These are phyloP conservation scores for Linnemannia zychae DNA, from an alignment of 192 early-diverging fungal species.

Conservation along the genomic window DNA sequence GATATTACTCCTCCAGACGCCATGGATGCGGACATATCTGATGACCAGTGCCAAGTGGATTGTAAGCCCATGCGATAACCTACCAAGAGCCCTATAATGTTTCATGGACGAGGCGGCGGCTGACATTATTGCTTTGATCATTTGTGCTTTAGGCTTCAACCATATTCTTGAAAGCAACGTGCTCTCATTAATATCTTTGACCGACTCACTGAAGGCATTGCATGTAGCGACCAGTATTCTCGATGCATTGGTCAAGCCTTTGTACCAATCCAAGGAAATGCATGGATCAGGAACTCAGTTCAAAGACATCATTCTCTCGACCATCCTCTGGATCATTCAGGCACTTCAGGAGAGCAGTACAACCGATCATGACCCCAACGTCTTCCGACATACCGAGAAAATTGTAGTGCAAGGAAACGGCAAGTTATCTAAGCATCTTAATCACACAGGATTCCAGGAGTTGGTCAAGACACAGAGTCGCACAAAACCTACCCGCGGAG, in stretches of 20 bases:
- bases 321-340: constrained; percentile 46
- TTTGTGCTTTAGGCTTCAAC: constrained; percentile 26
- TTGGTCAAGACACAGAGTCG: constrained; percentile 13
- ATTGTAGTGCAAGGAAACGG: constrained; percentile 15
- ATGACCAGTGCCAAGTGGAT: constrained; percentile 32
- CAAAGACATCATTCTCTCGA: constrained; percentile 34
- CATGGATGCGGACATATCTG: constrained; percentile 42
- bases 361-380: neutral
- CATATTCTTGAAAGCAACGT: constrained; percentile 37
- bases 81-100: no score
- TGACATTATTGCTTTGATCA: neutral
- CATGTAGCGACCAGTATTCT: constrained; percentile 51
- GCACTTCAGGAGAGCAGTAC: constrained; percentile 28
- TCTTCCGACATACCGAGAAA: neutral
- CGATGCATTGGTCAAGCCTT: constrained; percentile 41
- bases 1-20: neutral
- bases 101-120: neutral
- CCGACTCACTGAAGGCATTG: constrained; percentile 45
- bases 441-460: constrained; percentile 24
- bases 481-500: constrained; percentile 21
- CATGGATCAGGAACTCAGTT: constrained; percentile 25
- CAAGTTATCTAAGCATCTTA: constrained; percentile 25
- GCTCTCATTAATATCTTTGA: constrained; percentile 12
- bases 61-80: constrained; percentile 4
- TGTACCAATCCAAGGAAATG: constrained; percentile 24